Evolutionary conservation across 768 basidiomycete species (phyloP).

Genomic region (Calocera cornea): DNA sequence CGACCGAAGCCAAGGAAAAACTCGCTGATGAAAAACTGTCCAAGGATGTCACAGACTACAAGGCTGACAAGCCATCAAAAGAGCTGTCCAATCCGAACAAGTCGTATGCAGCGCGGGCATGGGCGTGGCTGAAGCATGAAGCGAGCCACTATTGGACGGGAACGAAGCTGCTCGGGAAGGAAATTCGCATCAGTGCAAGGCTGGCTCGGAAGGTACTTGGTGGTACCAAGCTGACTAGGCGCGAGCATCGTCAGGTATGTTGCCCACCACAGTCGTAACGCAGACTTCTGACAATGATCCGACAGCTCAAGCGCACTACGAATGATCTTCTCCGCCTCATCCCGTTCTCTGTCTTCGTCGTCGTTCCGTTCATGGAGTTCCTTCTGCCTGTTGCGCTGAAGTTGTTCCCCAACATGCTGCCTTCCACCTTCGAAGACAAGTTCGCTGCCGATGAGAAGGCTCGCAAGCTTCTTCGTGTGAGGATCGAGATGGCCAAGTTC

Average conservation of each 20-base stretch:
- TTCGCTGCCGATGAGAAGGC: slow-evolving; percentile 97
- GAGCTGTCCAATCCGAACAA: slow-evolving; percentile 13
- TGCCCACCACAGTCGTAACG: slow-evolving; percentile 5
- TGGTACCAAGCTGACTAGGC: slow-evolving; percentile 77
- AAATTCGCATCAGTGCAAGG: slow-evolving; percentile 77
- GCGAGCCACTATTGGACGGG: slow-evolving; percentile 96
- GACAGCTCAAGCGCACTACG: slow-evolving; percentile 79
- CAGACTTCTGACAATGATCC: not conserved
- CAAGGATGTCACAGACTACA: not conserved
- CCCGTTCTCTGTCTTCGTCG: slow-evolving; percentile 86
- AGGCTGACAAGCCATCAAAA: slow-evolving; percentile 4
- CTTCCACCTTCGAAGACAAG: slow-evolving; percentile 96
- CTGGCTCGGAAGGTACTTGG: slow-evolving; percentile 87
- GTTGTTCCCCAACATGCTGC: slow-evolving; percentile 97
- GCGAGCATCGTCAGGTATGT: slow-evolving; percentile 82
- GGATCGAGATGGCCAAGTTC: slow-evolving; percentile 98
- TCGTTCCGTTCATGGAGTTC: slow-evolving; percentile 98
- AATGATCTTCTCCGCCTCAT: slow-evolving; percentile 84
- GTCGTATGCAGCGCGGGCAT: slow-evolving; percentile 39
- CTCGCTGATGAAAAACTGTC: not conserved
- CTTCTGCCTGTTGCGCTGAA: slow-evolving; percentile 91
- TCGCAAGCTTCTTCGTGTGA: slow-evolving; percentile 83
- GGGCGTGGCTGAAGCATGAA: slow-evolving; percentile 93
- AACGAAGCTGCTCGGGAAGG: slow-evolving; percentile 81
- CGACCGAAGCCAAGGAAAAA: not conserved